These are phyloP conservation scores for Calonectria hongkongensis DNA, from an alignment of 2,329 filamentous ascomycete genomes.

Conservation along the genomic window DNA sequence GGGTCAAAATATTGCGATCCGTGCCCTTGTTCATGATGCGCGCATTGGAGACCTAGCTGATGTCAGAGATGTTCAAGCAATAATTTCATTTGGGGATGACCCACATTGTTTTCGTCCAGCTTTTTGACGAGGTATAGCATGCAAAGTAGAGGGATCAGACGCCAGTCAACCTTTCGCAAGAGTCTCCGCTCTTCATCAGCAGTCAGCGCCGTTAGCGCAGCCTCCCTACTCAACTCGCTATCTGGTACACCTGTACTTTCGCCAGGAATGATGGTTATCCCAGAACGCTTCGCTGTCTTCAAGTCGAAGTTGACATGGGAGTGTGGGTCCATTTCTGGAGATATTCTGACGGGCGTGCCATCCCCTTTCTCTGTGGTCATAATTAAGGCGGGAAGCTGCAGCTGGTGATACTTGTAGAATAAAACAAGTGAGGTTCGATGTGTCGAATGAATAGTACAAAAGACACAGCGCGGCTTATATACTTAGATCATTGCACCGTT, in stretches of 20 bases:
- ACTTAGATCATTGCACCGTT: not conserved
- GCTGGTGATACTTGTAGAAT: too few species aligned
- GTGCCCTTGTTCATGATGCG: slow-evolving; percentile 1
- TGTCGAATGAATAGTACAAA: not conserved
- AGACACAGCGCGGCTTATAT: not conserved
- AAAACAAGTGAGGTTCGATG: too few species aligned
- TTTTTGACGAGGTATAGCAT: not conserved
- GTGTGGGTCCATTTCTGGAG: not conserved
- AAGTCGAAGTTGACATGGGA: not conserved
- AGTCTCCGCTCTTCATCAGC: not conserved
- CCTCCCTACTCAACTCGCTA: not conserved
- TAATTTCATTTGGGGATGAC: not conserved
- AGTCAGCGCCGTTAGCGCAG: not conserved
- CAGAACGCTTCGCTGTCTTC: not conserved
- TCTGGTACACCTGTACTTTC: not conserved
- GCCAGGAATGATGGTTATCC: not conserved
- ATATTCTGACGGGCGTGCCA: not conserved
- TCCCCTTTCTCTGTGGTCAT: not conserved
- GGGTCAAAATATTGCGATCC: not conserved
- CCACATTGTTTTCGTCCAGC: not conserved
- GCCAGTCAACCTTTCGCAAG: not conserved
- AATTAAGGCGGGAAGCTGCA: not conserved
- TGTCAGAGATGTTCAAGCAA: not conserved
- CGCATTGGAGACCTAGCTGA: not conserved
- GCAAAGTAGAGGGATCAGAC: not conserved